A percentile compares a stretch with the other conserved stretches of the same genome.
Evolutionary conservation across 805 yeast genomes (phyloP).

Genomic region (Metschnikowia orientalis): DNA sequence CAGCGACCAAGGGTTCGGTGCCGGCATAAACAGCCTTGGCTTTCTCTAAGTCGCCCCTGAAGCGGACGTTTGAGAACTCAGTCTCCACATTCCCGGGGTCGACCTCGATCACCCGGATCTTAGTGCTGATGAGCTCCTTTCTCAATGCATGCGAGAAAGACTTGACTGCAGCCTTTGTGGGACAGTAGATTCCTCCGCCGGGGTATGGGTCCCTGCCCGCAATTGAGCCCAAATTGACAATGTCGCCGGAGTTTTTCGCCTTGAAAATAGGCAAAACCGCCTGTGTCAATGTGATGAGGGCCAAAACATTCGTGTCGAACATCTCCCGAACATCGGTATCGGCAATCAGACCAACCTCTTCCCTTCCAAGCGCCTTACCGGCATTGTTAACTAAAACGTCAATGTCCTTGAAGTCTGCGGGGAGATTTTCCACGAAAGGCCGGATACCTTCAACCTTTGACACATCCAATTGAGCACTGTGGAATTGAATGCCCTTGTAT

Average conservation of each 20-base stretch:
- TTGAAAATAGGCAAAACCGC: slow-evolving; percentile 69
- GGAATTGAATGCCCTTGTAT: slow-evolving; percentile 53
- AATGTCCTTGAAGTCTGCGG: slow-evolving; percentile 56
- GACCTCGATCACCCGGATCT: slow-evolving; percentile 65
- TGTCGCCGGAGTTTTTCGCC: slow-evolving; percentile 65
- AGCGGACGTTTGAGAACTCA: slow-evolving; percentile 63
- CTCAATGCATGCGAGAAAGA: slow-evolving; percentile 69
- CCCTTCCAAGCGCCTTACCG: slow-evolving; percentile 75
- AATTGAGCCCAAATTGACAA: slow-evolving; percentile 70
- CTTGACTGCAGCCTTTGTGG: slow-evolving; percentile 68
- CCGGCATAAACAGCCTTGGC: slow-evolving; percentile 66
- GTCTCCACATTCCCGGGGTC: slow-evolving; percentile 82
- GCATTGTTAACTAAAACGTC: slow-evolving; percentile 72
- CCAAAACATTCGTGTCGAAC: slow-evolving; percentile 85
- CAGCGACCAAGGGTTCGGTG: slow-evolving; percentile 65
- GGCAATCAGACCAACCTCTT: slow-evolving; percentile 63
- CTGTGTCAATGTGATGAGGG: slow-evolving; percentile 80
- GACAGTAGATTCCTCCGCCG: slow-evolving; percentile 75
- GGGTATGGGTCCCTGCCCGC: slow-evolving; percentile 80
- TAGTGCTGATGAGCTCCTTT: slow-evolving; percentile 69
- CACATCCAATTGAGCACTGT: slow-evolving; percentile 51
- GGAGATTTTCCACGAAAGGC: slow-evolving; percentile 50
- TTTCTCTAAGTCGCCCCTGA: slow-evolving; percentile 54
- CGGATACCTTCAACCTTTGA: slow-evolving; percentile 38
- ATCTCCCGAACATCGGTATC: slow-evolving; percentile 64